These are phyloP conservation scores for Neostapfia colusana DNA, from an alignment of 176 grass and related monocot species.

Conservation along the genomic window DNA sequence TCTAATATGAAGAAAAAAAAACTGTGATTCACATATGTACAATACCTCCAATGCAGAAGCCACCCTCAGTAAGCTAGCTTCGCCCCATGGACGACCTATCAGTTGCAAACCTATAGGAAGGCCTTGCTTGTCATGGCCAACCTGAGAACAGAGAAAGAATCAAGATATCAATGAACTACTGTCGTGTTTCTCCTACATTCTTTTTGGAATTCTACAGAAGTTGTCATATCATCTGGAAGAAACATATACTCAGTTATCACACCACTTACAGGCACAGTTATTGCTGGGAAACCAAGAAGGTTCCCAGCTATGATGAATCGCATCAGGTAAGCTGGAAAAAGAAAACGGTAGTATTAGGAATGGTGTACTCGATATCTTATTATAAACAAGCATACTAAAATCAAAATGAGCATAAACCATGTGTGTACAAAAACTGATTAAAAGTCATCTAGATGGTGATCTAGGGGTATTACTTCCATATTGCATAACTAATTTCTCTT, in stretches of 20 bases:
- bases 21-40: background rate
- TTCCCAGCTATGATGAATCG: slow-evolving; percentile 78
- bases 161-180: background rate
- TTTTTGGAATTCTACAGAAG: background rate
- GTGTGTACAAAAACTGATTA: background rate
- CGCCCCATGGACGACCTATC: slow-evolving; percentile 94
- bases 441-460: background rate
- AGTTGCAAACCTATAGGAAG: slow-evolving; percentile 93
- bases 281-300: slow-evolving; percentile 91
- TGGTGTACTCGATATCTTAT: background rate
- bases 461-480: background rate
- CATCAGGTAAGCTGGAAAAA: slow-evolving; percentile 75
- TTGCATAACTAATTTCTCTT: background rate
- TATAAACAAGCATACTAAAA: background rate
- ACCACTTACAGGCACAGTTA: slow-evolving; percentile 87
- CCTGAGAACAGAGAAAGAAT: slow-evolving; percentile 50
- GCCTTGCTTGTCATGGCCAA: slow-evolving; percentile 86
- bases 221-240: background rate
- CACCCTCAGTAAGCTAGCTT: slow-evolving; percentile 88
- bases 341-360: slow-evolving; percentile 14
- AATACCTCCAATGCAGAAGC: slow-evolving; percentile 89
- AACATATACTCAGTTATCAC: slow-evolving; percentile 2
- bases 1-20: background rate
- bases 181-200: background rate
- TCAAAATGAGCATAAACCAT: background rate